These are phyloP conservation scores for Alternaria metachromatica DNA, from an alignment of 2,329 filamentous ascomycete species.

Conservation along the genomic window DNA sequence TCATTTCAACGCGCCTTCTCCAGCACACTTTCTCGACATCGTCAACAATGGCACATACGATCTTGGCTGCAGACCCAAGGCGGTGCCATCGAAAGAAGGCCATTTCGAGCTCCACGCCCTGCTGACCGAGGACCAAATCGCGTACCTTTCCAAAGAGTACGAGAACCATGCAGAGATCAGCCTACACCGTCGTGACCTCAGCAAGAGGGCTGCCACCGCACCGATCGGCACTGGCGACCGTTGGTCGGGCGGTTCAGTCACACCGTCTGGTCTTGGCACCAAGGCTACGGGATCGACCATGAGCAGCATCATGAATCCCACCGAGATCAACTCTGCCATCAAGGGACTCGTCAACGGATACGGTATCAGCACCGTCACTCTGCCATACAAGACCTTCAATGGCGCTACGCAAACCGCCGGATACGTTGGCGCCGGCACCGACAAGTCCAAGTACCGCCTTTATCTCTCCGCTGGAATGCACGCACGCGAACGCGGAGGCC, in stretches of 20 bases:
- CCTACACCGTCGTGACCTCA: slow-evolving; percentile 28
- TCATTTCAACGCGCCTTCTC: slow-evolving; percentile 39
- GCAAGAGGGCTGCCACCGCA: slow-evolving; percentile 39
- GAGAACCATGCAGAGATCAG: slow-evolving; percentile 27
- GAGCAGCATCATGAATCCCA: slow-evolving; percentile 54
- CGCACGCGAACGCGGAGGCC: slow-evolving; percentile 64
- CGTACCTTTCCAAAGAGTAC: slow-evolving; percentile 38
- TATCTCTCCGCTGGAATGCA: slow-evolving; percentile 64
- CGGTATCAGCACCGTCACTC: slow-evolving; percentile 51
- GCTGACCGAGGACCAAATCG: slow-evolving; percentile 43
- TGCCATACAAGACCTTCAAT: slow-evolving; percentile 56
- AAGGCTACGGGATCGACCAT: slow-evolving; percentile 47
- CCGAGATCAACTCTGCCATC: slow-evolving; percentile 56
- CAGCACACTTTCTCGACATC: slow-evolving; percentile 40
- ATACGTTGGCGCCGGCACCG: slow-evolving; percentile 56
- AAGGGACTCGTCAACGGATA: slow-evolving; percentile 52
- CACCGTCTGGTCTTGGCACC: slow-evolving; percentile 53
- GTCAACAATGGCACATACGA: slow-evolving; percentile 46
- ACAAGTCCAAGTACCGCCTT: slow-evolving; percentile 53
- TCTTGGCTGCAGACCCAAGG: slow-evolving; percentile 44
- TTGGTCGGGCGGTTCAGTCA: slow-evolving; percentile 50
- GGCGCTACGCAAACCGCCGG: slow-evolving; percentile 50
- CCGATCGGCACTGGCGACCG: slow-evolving; percentile 50
- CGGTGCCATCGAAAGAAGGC: slow-evolving; percentile 37
- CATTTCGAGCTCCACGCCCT: slow-evolving; percentile 42